Evolutionary conservation across 768 basidiomycete species (phyloP).

Genomic region (Termitomyces heimii): DNA sequence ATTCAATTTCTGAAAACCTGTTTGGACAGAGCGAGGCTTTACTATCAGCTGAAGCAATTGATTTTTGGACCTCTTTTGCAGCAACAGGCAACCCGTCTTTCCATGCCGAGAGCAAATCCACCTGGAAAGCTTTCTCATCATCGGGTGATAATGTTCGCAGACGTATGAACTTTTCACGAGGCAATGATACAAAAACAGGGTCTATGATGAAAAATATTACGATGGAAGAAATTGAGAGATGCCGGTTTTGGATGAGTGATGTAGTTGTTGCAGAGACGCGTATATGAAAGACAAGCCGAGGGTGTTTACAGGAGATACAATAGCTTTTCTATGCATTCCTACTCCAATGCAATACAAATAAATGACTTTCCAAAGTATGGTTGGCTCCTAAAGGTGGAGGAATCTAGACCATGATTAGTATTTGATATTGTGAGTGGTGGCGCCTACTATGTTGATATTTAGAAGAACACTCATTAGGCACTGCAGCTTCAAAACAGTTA

Average conservation of each 20-base stretch:
- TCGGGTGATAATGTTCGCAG: not conserved
- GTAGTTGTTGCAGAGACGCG: constrained; percentile 27
- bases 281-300: constrained; percentile 11
- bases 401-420: too few relatives aligned
- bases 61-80: constrained; percentile 40
- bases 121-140: not conserved
- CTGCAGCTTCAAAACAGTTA: too few relatives aligned
- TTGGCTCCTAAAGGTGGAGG: too few relatives aligned
- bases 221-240: constrained; percentile 25
- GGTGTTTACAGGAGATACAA: too few relatives aligned
- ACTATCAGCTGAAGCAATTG: constrained; percentile 33
- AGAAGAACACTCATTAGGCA: too few relatives aligned
- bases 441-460: too few relatives aligned
- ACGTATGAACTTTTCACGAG: not conserved
- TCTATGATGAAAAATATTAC: constrained; percentile 24
- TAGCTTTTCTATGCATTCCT: too few relatives aligned
- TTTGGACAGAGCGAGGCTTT: constrained; percentile 28
- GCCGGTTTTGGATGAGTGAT: constrained; percentile 36
- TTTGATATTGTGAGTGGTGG: too few relatives aligned
- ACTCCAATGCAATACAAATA: too few relatives aligned
- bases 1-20: not conserved
- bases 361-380: too few relatives aligned
- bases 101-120: not conserved
- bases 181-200: not conserved
- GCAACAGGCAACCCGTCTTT: constrained; percentile 23